Conservation (phyloP, 1,284 basidiomycete species). For the Bjerkandera adusta region DNA sequence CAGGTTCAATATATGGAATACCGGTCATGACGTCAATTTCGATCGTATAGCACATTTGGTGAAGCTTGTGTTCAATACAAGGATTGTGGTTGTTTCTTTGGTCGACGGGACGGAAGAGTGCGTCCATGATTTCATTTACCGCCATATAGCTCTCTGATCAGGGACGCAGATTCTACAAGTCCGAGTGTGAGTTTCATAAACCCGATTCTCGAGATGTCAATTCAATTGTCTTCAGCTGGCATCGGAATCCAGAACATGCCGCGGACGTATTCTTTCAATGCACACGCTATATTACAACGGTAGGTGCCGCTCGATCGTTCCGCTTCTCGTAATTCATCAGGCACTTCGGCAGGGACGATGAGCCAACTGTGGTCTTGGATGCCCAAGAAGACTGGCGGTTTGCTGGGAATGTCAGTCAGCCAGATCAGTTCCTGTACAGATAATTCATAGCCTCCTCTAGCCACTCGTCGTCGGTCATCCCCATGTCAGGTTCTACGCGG, state of each 20-base stretch:
- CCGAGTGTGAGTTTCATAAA: slow-evolving; percentile 57
- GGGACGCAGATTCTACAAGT: slow-evolving; percentile 73
- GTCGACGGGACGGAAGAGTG: slow-evolving; percentile 82
- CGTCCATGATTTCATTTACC: slow-evolving; percentile 17
- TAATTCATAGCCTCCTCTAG: slow-evolving; percentile 36
- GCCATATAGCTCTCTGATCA: slow-evolving; percentile 9
- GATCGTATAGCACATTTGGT: slow-evolving; percentile 89
- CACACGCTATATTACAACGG: slow-evolving; percentile 82
- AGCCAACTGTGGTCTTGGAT: slow-evolving; percentile 87
- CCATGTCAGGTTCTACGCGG: slow-evolving; percentile 86
- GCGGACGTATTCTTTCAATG: slow-evolving; percentile 75
- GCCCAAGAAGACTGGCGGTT: slow-evolving; percentile 87
- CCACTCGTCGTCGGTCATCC: slow-evolving; percentile 73
- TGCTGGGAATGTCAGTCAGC: slow-evolving; percentile 59
- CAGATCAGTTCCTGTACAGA: slow-evolving; percentile 7
- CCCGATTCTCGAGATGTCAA: slow-evolving; percentile 11
- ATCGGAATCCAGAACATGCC: slow-evolving; percentile 51
- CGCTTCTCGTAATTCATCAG: slow-evolving; percentile 2
- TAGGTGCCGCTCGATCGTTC: slow-evolving; percentile 33
- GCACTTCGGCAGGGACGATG: slow-evolving; percentile 61
- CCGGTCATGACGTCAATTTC: slow-evolving; percentile 84
- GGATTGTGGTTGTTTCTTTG: slow-evolving; percentile 80
- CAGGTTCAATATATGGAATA: slow-evolving; percentile 87
- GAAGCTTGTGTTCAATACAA: slow-evolving; percentile 91
- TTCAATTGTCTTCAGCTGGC: slow-evolving; percentile 47